Conservation (phyloP, 1,284 basidiomycete genomes). For the Ganoderma resinaceum region DNA sequence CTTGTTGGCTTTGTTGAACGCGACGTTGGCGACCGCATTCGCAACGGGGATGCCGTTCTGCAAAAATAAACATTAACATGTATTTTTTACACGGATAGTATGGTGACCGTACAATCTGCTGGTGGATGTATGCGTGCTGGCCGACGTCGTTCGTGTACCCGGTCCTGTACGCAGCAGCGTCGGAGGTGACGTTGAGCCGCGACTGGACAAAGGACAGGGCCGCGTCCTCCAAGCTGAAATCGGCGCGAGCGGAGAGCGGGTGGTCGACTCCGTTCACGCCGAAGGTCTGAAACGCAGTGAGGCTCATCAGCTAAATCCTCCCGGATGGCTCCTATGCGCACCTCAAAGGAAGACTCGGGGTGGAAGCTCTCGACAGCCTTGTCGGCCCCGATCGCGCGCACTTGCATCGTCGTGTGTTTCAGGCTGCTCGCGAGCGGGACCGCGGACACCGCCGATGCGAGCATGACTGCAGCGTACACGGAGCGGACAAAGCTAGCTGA, state of each 20-base stretch:
- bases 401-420: conserved; percentile 49
- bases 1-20: conserved; percentile 46
- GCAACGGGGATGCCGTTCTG: conserved; percentile 48
- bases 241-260: conserved; percentile 39
- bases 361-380: conserved; percentile 49
- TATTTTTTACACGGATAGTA: not conserved
- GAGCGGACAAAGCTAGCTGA: conserved; percentile 27
- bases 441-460: conserved; percentile 35
- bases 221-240: conserved; percentile 37
- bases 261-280: conserved; percentile 44
- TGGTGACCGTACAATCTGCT: conserved; percentile 36
- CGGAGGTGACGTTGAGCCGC: conserved; percentile 34
- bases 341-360: conserved; percentile 52
- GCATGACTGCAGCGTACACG: conserved; percentile 38
- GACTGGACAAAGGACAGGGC: conserved; percentile 40
- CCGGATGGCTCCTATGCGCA: conserved; percentile 19
- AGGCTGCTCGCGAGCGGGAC: conserved; percentile 45
- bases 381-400: conserved; percentile 43
- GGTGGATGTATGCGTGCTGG: conserved; percentile 47
- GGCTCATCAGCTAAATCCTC: not conserved
- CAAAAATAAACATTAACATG: not conserved
- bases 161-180: conserved; percentile 36
- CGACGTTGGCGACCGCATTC: conserved; percentile 55
- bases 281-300: conserved; percentile 45
- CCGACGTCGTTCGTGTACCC: conserved; percentile 40